Percentiles rank a stretch among this genome's conserved stretches.
phyloP scores from a whole-genome alignment of 495 filamentous ascomycete species.

The Chlorociboria aeruginascens region DNA sequence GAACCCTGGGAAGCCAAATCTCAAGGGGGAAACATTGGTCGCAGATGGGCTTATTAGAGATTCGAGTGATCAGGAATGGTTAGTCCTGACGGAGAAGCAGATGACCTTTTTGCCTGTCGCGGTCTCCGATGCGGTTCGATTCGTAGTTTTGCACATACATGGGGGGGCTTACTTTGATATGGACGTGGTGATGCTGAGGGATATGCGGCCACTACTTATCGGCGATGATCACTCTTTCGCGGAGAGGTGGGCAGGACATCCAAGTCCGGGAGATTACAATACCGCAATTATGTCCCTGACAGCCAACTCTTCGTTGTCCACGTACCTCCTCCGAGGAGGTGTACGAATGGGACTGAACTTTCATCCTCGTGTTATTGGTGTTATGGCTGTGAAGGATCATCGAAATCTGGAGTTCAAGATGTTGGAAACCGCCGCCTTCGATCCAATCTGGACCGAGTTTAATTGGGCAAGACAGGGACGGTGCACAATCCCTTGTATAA shows the following conservation, averaged over 20 bases:
- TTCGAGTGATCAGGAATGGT: constrained; percentile 35
- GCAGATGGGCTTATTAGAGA: constrained; percentile 37
- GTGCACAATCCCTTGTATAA: constrained; percentile 42
- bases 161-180: constrained; percentile 46
- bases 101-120: constrained; percentile 35
- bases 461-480: constrained; percentile 37
- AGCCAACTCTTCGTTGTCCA: constrained; percentile 41
- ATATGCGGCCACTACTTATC: constrained; percentile 41
- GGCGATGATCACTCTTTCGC: constrained; percentile 37
- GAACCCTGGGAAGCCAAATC: constrained; percentile 25
- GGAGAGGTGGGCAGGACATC: constrained; percentile 44
- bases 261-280: constrained; percentile 43
- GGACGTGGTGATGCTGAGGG: constrained; percentile 44
- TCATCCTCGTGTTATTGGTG: constrained; percentile 41
- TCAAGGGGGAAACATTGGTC: constrained; percentile 29
- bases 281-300: constrained; percentile 44
- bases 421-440: constrained; percentile 45
- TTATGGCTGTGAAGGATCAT: constrained; percentile 45
- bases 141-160: constrained; percentile 42
- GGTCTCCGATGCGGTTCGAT: constrained; percentile 36
- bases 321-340: constrained; percentile 42
- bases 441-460: constrained; percentile 48
- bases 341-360: constrained; percentile 48
- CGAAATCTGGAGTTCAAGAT: constrained; percentile 39
- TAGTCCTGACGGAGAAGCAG: constrained; percentile 38